Base-by-base conservation (phyloP, 176 grass and related monocot species). In the Musa itinerans region DNA sequence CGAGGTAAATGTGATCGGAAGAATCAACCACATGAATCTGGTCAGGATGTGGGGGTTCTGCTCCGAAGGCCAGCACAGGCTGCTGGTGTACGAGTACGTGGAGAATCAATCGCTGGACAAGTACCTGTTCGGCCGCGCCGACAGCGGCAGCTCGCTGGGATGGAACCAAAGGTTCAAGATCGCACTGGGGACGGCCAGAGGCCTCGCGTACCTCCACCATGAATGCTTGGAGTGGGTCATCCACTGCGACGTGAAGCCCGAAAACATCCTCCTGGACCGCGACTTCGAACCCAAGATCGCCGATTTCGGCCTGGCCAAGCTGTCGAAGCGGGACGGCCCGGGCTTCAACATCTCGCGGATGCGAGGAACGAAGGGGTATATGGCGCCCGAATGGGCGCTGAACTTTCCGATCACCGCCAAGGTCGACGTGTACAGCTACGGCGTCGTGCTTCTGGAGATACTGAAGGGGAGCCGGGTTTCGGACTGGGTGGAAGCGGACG, bases 211-310 rank as follows among this genome's bases (percentile, higher is more conserved):
- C 65, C 92, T 96, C 43, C 92, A 96, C 76, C 88, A 96, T 19
- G 92, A 96, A 73, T 92, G 92, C 43, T 71, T 96, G 3, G 92
- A 96, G 76, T 96, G 92, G 92, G 68, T 96, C 68, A 83, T 96
- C 61, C 92, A 96, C 79, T 96, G 92, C 78, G 89, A 96, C 75
- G 77, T 96, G 63, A 96, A 96, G 78, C 92, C 92, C 68, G 92
- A 96, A 77, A 92, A 96, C 22, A 96, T 92, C 80, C 80, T 96
- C 2, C 54, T 96, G 34, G 86, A 78, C 29, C 80, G 82, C 75
- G 89, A 92, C 73, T 96, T 96, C 26, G 86, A 96, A 68, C 81
- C 86, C 15, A 96, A 96, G 78, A 89, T 92, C 78, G 86, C 84
- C 57, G 86, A 96, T 81, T 96, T 96, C 50, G 86, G 88, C 70